Conservation (phyloP, 257 asterid species). For the Jacaranda mimosifolia region DNA sequence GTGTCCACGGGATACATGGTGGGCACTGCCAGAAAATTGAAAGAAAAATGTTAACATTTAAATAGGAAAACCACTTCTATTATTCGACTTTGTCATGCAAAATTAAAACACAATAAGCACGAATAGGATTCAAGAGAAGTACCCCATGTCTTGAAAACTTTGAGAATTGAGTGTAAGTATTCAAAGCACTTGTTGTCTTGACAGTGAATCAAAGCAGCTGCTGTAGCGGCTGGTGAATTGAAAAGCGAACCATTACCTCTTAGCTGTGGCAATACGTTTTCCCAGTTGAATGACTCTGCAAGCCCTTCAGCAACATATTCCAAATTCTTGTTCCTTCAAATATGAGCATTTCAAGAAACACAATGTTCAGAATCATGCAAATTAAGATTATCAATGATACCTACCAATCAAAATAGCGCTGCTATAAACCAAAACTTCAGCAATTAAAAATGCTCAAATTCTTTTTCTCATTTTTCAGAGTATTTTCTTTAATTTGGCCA, state of each 20-base stretch:
- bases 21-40: constrained; percentile 11
- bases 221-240: constrained; percentile 58
- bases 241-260: constrained; percentile 51
- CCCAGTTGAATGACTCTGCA: constrained; percentile 24
- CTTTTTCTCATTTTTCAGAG: no score
- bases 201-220: constrained; percentile 50
- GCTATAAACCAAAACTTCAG: no score
- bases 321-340: no score
- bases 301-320: background rate
- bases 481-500: no score
- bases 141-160: constrained; percentile 30
- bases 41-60: background rate
- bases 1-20: constrained; percentile 23
- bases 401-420: no score
- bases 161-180: constrained; percentile 31
- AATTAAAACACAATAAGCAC: no score
- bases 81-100: no score
- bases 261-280: background rate
- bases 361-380: background rate
- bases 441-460: no score
- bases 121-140: background rate
- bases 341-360: constrained; percentile 22
- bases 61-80: background rate
- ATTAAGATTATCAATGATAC: background rate
- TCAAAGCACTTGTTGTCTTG: constrained; percentile 40